Evolutionary conservation across 257 asterid species (phyloP).

Genomic region (Ligustrum vulgare): DNA sequence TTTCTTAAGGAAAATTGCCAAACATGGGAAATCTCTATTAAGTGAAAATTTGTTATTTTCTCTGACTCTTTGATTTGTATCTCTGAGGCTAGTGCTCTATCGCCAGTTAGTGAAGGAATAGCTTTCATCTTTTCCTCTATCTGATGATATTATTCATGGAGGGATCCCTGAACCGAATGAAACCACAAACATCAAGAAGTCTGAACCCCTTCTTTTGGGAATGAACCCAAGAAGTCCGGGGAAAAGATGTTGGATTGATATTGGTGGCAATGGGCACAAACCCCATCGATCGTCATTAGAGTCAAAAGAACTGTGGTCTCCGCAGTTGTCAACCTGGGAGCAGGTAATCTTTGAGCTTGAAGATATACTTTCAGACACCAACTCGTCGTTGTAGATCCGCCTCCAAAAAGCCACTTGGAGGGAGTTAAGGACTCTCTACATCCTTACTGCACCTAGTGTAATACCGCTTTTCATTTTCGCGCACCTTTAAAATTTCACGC

Average conservation of each 20-base stretch:
- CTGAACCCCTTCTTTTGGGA: conserved; percentile 49
- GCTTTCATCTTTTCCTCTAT: conserved; percentile 82
- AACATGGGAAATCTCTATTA: conserved; percentile 71
- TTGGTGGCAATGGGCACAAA: too few species aligned
- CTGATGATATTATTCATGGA: conserved; percentile 59
- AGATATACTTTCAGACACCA: too few species aligned
- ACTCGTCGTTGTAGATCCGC: too few species aligned
- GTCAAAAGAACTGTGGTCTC: too few species aligned
- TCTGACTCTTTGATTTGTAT: conserved; percentile 92
- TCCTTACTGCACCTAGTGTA: too few species aligned
- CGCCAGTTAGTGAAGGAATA: conserved; percentile 94
- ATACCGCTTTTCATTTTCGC: too few species aligned
- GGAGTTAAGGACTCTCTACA: too few species aligned
- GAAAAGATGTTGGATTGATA: conserved; percentile 92
- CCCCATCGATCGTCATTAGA: too few species aligned
- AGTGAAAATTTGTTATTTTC: conserved; percentile 79
- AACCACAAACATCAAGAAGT: conserved; percentile 34
- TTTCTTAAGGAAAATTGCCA: conserved; percentile 68
- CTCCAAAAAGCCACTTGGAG: too few species aligned
- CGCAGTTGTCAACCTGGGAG: too few species aligned
- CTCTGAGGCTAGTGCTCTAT: conserved; percentile 87
- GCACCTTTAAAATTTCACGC: too few species aligned
- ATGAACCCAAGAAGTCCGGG: conserved; percentile 48
- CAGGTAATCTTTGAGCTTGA: too few species aligned
- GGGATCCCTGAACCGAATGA: conserved; percentile 45